phyloP scores from a whole-genome alignment of 2,329 filamentous ascomycete genomes.

The Calonectria honghensis region DNA sequence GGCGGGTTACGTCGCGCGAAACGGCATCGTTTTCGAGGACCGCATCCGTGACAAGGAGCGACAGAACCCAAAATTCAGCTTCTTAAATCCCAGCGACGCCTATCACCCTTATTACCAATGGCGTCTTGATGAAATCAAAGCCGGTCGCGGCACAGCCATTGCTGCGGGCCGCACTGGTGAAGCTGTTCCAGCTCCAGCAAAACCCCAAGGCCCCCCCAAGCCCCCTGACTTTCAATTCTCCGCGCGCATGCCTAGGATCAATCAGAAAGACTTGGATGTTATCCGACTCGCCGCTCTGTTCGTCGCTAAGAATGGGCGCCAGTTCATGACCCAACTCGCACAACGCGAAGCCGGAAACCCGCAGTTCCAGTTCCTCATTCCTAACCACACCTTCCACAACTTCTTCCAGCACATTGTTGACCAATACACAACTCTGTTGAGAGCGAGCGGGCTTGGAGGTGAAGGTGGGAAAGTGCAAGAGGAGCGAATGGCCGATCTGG shows the following conservation, averaged over 20 bases:
- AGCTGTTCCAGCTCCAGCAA: conserved; percentile 71
- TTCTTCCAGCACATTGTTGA: conserved; percentile 96
- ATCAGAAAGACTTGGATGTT: conserved; percentile 89
- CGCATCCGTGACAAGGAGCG: conserved; percentile 90
- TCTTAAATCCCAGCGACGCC: conserved; percentile 85
- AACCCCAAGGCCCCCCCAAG: conserved; percentile 87
- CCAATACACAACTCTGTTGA: conserved; percentile 90
- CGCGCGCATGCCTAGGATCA: conserved; percentile 97
- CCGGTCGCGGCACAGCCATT: conserved; percentile 86
- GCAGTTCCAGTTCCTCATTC: conserved; percentile 96
- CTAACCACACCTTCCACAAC: conserved; percentile 96
- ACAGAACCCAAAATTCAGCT: conserved; percentile 92
- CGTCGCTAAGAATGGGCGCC: conserved; percentile 92
- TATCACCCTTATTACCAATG: conserved; percentile 94
- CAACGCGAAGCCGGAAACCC: conserved; percentile 93
- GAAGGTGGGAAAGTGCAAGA: conserved; percentile 81
- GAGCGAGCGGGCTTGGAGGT: conserved; percentile 80
- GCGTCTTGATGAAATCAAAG: conserved; percentile 90
- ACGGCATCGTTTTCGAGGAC: conserved; percentile 83
- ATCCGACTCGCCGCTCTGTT: conserved; percentile 89
- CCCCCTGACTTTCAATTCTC: conserved; percentile 94
- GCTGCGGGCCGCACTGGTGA: conserved; percentile 85
- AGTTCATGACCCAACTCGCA: conserved; percentile 91
- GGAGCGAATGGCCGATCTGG: conserved; percentile 82
- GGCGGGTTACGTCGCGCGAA: conserved; percentile 88